Evolutionary conservation across 139 green algal genomes (phyloP).

Genomic region (Micromonas commoda): DNA sequence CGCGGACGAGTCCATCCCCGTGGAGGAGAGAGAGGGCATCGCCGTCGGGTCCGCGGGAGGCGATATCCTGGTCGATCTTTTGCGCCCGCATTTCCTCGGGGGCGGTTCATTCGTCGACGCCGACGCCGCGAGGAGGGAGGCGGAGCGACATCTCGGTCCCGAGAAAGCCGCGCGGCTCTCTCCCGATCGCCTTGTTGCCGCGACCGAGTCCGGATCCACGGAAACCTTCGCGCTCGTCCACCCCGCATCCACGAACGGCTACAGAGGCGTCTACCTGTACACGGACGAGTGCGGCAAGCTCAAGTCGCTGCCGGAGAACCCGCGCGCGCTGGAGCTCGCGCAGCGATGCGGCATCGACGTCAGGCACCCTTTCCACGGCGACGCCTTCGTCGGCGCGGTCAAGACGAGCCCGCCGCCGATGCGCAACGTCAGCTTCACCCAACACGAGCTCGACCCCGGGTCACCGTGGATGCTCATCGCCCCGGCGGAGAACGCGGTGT

Average conservation of each 20-base stretch:
- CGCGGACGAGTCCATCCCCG: not conserved
- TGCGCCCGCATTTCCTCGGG: not conserved
- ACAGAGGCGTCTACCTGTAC: not conserved
- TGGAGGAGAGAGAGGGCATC: not conserved
- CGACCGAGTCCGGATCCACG: not conserved
- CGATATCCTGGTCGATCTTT: not conserved
- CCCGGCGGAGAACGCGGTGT: not conserved
- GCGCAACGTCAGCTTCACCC: not conserved
- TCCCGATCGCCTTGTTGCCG: not conserved
- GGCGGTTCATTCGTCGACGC: not conserved
- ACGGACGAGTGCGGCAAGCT: not conserved
- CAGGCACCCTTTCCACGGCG: not conserved
- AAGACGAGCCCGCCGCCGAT: not conserved
- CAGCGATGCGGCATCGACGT: not conserved
- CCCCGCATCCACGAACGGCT: not conserved
- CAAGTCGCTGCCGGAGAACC: not conserved
- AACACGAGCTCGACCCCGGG: not conserved
- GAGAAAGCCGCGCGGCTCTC: not conserved
- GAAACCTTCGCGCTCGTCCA: not conserved
- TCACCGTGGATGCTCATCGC: not conserved
- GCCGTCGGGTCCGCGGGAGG: not conserved
- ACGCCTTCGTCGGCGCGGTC: not conserved
- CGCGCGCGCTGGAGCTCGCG: not conserved
- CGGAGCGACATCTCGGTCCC: not conserved
- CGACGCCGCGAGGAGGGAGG: not conserved